Conservation (phyloP, 1,139 yeast genomes). For the Yamadazyma jaroonii region DNA sequence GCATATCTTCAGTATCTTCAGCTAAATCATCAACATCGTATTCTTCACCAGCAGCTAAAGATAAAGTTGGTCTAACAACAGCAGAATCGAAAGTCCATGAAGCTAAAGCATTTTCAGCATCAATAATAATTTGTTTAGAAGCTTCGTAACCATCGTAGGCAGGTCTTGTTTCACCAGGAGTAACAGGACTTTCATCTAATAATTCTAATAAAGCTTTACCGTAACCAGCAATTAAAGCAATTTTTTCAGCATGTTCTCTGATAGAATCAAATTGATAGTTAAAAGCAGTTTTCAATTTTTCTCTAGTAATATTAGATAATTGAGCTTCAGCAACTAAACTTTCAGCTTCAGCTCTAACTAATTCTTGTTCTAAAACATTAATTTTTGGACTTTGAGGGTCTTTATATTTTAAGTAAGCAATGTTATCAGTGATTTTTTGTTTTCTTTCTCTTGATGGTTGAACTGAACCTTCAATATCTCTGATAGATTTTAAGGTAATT, state of each 20-base stretch:
- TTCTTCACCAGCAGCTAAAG: conserved; percentile 66
- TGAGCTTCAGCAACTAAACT: conserved; percentile 90
- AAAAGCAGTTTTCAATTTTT: conserved; percentile 81
- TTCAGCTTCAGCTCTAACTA: conserved; percentile 90
- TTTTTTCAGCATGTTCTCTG: conserved; percentile 80
- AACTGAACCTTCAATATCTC: conserved; percentile 84
- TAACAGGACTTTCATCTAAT: conserved; percentile 80
- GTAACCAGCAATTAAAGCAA: conserved; percentile 83
- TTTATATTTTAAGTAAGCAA: conserved; percentile 78
- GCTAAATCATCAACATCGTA: conserved; percentile 55
- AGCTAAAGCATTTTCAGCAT: conserved; percentile 80
- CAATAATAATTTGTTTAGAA: conserved; percentile 80
- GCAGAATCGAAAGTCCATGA: conserved; percentile 83
- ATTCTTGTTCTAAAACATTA: conserved; percentile 78
- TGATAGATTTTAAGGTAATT: conserved; percentile 72
- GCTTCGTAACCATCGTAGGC: conserved; percentile 88
- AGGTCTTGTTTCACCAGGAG: conserved; percentile 90
- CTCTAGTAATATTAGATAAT: conserved; percentile 82
- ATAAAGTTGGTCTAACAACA: conserved; percentile 75
- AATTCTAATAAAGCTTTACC: conserved; percentile 83
- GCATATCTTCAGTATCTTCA: conserved; percentile 52
- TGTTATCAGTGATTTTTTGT: conserved; percentile 80
- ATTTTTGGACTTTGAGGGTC: conserved; percentile 84
- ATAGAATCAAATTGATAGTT: conserved; percentile 80
- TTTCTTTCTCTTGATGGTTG: conserved; percentile 87